Evolutionary conservation across 2,329 filamentous ascomycete genomes (phyloP).

Genomic region (Myriosclerotinia curreyana): DNA sequence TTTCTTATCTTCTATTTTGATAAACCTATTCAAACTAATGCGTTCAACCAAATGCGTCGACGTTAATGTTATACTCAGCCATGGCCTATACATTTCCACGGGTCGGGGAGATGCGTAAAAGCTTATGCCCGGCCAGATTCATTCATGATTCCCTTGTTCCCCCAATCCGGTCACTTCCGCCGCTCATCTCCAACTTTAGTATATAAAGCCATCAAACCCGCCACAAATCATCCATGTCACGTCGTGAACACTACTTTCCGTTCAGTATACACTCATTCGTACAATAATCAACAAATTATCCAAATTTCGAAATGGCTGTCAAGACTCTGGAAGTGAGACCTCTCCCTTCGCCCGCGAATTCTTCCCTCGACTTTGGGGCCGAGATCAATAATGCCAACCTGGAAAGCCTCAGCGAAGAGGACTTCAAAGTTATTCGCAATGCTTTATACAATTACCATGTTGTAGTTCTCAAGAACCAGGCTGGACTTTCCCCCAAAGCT

Average conservation of each 20-base stretch:
- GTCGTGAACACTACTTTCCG: not conserved
- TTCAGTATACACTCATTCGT: not conserved
- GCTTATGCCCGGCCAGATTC: not conserved
- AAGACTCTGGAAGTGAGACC: constrained; percentile 35
- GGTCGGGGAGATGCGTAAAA: not conserved
- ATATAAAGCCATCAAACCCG: not conserved
- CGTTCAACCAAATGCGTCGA: not conserved
- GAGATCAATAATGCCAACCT: constrained; percentile 56
- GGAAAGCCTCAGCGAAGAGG: constrained; percentile 60
- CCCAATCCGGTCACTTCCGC: constrained; percentile 1
- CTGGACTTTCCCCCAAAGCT: constrained; percentile 61
- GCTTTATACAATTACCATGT: constrained; percentile 68
- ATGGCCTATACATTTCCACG: not conserved
- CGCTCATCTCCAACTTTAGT: not conserved
- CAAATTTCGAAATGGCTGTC: constrained; percentile 32
- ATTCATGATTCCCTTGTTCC: not conserved
- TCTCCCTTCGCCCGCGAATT: constrained; percentile 32
- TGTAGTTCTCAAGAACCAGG: constrained; percentile 67
- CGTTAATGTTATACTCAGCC: not conserved
- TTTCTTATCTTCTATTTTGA: constrained; percentile 9
- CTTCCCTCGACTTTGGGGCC: constrained; percentile 57
- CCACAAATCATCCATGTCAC: not conserved
- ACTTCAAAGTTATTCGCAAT: constrained; percentile 61
- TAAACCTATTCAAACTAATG: not conserved
- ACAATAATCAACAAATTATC: not conserved